Conservation (phyloP, 192 early-diverging fungal species). For the Coemansia sp. region DNA sequence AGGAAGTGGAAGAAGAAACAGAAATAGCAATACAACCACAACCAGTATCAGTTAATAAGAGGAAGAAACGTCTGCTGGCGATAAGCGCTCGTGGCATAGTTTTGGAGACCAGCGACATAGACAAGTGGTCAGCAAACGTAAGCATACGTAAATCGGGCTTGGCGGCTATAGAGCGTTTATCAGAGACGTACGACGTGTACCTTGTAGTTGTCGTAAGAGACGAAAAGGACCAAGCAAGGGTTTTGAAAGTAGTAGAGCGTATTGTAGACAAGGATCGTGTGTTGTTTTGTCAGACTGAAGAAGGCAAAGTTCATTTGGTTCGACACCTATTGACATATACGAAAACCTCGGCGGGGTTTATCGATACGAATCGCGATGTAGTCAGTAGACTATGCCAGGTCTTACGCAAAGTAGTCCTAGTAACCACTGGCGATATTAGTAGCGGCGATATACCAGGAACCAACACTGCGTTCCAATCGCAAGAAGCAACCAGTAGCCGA, state of each 20-base stretch:
- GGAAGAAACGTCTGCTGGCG: conserved; percentile 13
- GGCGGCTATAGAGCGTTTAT: conserved; percentile 7
- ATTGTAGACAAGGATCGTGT: not conserved
- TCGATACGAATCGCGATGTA: conserved; percentile 41
- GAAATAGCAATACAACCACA: not conserved
- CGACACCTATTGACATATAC: conserved; percentile 34
- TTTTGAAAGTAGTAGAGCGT: conserved; percentile 2
- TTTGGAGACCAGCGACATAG: conserved; percentile 6
- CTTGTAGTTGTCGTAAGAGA: conserved; percentile 22
- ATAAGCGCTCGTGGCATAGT: conserved; percentile 40
- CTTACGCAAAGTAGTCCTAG: conserved; percentile 17
- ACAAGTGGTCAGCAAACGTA: conserved; percentile 19
- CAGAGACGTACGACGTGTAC: conserved; percentile 19
- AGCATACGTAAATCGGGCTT: not conserved
- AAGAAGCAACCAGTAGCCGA: no score
- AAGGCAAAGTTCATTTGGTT: conserved; percentile 44
- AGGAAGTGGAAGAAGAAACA: conserved; percentile 13
- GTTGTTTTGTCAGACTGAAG: conserved; percentile 51
- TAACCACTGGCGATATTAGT: not conserved
- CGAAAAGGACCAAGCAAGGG: not conserved
- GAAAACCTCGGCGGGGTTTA: conserved; percentile 23
- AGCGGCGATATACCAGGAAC: conserved; percentile 22
- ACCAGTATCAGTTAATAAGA: not conserved
- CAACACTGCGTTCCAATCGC: conserved; percentile 5
- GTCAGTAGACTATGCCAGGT: conserved; percentile 24